A percentile compares a stretch with the other conserved stretches of the same genome.
These are phyloP conservation scores for Pythium apleroticum DNA, from an alignment of 352 stramenopile genomes.

Conservation along the genomic window DNA sequence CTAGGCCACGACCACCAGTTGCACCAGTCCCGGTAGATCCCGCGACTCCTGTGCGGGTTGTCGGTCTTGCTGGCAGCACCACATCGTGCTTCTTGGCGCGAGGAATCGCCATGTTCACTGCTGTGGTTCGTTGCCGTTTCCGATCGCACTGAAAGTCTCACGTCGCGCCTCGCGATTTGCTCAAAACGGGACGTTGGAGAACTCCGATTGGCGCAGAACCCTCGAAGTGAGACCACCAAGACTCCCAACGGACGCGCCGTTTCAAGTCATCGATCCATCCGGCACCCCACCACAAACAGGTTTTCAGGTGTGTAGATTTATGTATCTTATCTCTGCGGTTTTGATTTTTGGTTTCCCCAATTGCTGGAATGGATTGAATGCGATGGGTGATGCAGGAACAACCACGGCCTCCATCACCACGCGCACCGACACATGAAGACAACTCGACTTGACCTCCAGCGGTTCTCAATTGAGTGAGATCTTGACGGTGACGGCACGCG, in stretches of 20 bases:
- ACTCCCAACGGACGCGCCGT: slow-evolving; percentile 23
- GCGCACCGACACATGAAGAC: background rate
- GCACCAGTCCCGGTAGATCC: background rate
- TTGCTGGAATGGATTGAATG: slow-evolving; percentile 6
- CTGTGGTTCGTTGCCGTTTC: background rate
- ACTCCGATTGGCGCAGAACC: slow-evolving; percentile 1
- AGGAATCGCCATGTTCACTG: slow-evolving; percentile 15
- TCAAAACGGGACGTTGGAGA: background rate
- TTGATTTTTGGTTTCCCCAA: background rate
- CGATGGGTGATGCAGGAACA: background rate
- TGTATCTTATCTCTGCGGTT: slow-evolving; percentile 1
- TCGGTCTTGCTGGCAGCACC: background rate
- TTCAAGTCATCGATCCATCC: background rate
- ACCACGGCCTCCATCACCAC: background rate
- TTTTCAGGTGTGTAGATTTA: slow-evolving; percentile 1
- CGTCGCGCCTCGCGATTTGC: background rate
- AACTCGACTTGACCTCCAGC: background rate
- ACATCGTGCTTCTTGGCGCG: slow-evolving; percentile 12
- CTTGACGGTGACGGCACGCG: slow-evolving; percentile 71
- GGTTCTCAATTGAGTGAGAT: slow-evolving; percentile 69
- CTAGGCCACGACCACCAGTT: background rate
- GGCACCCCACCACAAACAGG: background rate
- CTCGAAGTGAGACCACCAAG: background rate
- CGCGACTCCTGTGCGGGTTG: background rate
- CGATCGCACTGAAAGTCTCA: background rate